Conservation (phyloP, 179 eudicot genomes). For the Corrigiola litoralis region DNA sequence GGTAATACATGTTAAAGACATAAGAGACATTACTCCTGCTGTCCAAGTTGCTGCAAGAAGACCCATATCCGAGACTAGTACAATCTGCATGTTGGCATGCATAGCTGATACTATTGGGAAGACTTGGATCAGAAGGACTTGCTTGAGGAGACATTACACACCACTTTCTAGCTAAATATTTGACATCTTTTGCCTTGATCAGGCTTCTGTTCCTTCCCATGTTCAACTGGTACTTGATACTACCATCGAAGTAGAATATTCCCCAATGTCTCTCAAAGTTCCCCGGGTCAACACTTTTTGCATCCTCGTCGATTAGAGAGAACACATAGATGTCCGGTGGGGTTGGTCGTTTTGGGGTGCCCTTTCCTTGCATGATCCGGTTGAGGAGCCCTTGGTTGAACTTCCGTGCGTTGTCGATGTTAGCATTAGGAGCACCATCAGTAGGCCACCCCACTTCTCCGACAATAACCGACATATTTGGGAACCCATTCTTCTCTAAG, state of each 20-base stretch:
- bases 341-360: constrained; percentile 77
- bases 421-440: constrained; percentile 67
- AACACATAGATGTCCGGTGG: constrained; percentile 79
- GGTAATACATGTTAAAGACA: constrained; percentile 82
- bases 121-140: constrained; percentile 38
- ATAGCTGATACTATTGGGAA: constrained; percentile 37
- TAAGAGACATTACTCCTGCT: constrained; percentile 61
- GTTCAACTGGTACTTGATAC: constrained; percentile 50
- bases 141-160: constrained; percentile 82
- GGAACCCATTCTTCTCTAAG: constrained; percentile 70
- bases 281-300: constrained; percentile 78
- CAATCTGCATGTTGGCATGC: constrained; percentile 87
- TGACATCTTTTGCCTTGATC: constrained; percentile 68
- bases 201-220: constrained; percentile 36
- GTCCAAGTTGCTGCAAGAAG: constrained; percentile 65
- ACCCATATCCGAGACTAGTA: constrained; percentile 81
- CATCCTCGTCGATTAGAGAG: constrained; percentile 70
- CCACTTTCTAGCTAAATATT: constrained; percentile 64
- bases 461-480: constrained; percentile 55
- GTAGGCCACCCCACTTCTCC: constrained; percentile 98
- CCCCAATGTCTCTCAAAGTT: constrained; percentile 99
- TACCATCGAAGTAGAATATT: constrained; percentile 67
- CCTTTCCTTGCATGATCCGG: constrained; percentile 53
- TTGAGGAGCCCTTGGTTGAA: constrained; percentile 80
- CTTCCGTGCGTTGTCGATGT: constrained; percentile 46